A percentile compares a stretch with the other conserved stretches of the same genome.
These are phyloP conservation scores for Pythium aphanidermatum DNA, from an alignment of 352 stramenopile genomes.

Conservation along the genomic window DNA sequence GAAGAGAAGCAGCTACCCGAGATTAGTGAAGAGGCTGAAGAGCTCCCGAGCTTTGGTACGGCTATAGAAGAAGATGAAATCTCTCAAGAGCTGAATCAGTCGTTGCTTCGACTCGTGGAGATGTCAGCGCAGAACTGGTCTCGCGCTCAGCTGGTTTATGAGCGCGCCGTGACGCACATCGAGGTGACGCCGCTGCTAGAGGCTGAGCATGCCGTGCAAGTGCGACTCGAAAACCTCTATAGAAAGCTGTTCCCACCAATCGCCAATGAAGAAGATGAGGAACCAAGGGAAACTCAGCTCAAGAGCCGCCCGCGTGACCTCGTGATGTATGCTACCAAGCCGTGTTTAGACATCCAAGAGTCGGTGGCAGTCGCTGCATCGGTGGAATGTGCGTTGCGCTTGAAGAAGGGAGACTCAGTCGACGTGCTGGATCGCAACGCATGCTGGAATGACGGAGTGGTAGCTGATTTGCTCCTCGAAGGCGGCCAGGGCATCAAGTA, in stretches of 20 bases:
- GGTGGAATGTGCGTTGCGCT: constrained; percentile 60
- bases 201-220: constrained; percentile 29
- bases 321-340: constrained; percentile 36
- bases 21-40: constrained; percentile 1
- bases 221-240: constrained; percentile 55
- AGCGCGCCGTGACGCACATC: constrained; percentile 44
- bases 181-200: constrained; percentile 47
- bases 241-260: constrained; percentile 36
- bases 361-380: constrained; percentile 41
- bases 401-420: constrained; percentile 49
- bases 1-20: background rate
- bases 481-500: constrained; percentile 35
- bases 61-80: constrained; percentile 77
- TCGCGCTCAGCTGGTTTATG: constrained; percentile 46
- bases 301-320: constrained; percentile 40
- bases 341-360: constrained; percentile 16
- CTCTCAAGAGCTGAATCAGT: constrained; percentile 39
- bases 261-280: constrained; percentile 2
- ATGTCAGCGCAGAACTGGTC: constrained; percentile 73
- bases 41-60: constrained; percentile 32
- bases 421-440: constrained; percentile 75
- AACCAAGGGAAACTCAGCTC: constrained; percentile 23
- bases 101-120: constrained; percentile 43
- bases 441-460: constrained; percentile 77
- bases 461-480: constrained; percentile 55